Conservation (phyloP, 441 rosid genomes). For the Omphalea diandra region DNA sequence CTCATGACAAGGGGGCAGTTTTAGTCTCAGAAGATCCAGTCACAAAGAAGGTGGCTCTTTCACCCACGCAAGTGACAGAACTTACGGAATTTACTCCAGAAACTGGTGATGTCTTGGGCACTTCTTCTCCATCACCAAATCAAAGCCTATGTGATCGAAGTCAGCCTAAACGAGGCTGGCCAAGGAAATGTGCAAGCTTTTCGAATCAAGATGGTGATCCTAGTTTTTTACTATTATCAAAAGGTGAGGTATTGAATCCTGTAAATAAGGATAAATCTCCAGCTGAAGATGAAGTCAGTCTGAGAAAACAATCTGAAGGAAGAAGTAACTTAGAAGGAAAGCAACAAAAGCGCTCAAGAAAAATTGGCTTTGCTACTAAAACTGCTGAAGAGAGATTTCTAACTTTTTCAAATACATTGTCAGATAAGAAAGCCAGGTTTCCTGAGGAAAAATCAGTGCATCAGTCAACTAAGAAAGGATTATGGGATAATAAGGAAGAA, state of each 20-base stretch:
- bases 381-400: slow-evolving; percentile 20
- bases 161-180: slow-evolving; percentile 34
- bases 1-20: slow-evolving; percentile 28
- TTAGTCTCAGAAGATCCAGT: slow-evolving; percentile 28
- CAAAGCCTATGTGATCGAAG: slow-evolving; percentile 25
- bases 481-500: slow-evolving; percentile 22
- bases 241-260: slow-evolving; percentile 24
- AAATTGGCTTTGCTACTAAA: slow-evolving; percentile 26
- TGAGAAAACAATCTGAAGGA: slow-evolving; percentile 33
- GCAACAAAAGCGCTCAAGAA: slow-evolving; percentile 30
- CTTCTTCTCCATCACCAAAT: slow-evolving; percentile 33
- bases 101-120: slow-evolving; percentile 26
- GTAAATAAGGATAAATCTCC: slow-evolving; percentile 25
- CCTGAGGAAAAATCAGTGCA: slow-evolving; percentile 26
- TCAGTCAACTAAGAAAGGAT: slow-evolving; percentile 23
- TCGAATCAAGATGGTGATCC: slow-evolving; percentile 22
- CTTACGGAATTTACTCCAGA: slow-evolving; percentile 19
- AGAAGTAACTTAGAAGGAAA: slow-evolving; percentile 31
- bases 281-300: slow-evolving; percentile 26
- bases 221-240: slow-evolving; percentile 21
- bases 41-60: slow-evolving; percentile 33
- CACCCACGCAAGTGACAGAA: slow-evolving; percentile 12
- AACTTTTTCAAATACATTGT: slow-evolving; percentile 8
- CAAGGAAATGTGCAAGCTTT: slow-evolving; percentile 29
- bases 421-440: slow-evolving; percentile 26